These are phyloP conservation scores for Penicillium robsamsonii DNA, from an alignment of 495 filamentous ascomycete genomes.

Conservation along the genomic window DNA sequence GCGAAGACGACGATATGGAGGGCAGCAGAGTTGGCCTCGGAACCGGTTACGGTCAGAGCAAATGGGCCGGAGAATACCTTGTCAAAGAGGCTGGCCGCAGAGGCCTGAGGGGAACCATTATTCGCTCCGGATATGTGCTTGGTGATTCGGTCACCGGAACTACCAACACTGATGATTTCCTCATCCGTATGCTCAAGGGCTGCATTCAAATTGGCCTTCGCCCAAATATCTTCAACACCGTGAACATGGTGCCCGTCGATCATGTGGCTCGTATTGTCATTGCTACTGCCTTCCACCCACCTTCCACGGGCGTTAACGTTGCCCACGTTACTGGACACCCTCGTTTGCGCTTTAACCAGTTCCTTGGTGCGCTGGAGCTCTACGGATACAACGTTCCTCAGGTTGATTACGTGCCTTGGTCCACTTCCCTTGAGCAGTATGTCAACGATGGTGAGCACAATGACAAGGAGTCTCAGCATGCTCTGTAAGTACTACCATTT, in stretches of 20 bases:
- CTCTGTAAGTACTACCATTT: constrained; percentile 44
- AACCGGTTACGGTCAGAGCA: constrained; percentile 90
- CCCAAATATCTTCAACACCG: constrained; percentile 79
- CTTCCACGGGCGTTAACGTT: constrained; percentile 50
- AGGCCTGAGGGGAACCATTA: constrained; percentile 71
- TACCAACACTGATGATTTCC: constrained; percentile 87
- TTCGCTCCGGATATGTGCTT: constrained; percentile 84
- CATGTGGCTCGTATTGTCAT: constrained; percentile 79
- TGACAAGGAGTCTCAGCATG: constrained; percentile 61
- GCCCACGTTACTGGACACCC: constrained; percentile 82
- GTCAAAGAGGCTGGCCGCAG: constrained; percentile 74
- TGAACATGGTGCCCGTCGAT: constrained; percentile 88
- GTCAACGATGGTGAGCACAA: constrained; percentile 58
- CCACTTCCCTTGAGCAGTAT: constrained; percentile 56
- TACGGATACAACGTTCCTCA: constrained; percentile 78
- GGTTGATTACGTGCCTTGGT: constrained; percentile 60
- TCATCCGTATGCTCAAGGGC: constrained; percentile 85
- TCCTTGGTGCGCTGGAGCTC: constrained; percentile 63
- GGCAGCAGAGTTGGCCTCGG: constrained; percentile 63
- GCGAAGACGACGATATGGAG: constrained; percentile 63
- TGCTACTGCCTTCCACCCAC: constrained; percentile 65
- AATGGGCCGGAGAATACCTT: constrained; percentile 81
- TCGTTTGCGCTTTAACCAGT: constrained; percentile 75
- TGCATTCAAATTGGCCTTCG: constrained; percentile 74
- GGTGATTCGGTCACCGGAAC: constrained; percentile 71